Evolutionary conservation across 164 flowering plant species (phyloP).

Genomic region (Malania oleifera): DNA sequence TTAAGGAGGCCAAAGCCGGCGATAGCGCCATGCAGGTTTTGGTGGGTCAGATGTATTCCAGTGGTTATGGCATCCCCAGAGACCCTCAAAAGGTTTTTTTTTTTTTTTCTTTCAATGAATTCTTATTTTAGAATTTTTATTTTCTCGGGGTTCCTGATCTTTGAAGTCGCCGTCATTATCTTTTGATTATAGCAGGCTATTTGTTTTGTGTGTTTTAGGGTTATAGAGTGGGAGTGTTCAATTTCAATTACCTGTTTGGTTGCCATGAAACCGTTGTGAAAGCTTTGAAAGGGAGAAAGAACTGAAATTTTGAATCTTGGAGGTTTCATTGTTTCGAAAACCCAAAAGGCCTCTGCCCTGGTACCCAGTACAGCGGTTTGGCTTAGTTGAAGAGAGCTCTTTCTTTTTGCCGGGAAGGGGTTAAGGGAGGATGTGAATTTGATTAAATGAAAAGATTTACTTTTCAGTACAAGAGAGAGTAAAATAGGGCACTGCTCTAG

Average conservation of each 20-base stretch:
- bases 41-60: slow-evolving; percentile 83
- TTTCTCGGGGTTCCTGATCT: too few species aligned
- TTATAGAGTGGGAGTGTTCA: not conserved
- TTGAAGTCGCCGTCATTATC: not conserved
- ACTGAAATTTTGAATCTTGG: too few species aligned
- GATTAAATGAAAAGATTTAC: too few species aligned
- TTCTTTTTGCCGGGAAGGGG: too few species aligned
- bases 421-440: too few species aligned
- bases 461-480: too few species aligned
- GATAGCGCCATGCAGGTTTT: slow-evolving; percentile 76
- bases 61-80: slow-evolving; percentile 9
- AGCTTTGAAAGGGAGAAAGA: not conserved
- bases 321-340: too few species aligned
- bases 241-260: slow-evolving; percentile 1
- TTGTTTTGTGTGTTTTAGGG: not conserved
- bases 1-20: slow-evolving; percentile 85
- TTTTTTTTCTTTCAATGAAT: not conserved
- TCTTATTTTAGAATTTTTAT: too few species aligned
- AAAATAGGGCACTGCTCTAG: too few species aligned
- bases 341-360: too few species aligned
- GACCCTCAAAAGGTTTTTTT: slow-evolving; percentile 56
- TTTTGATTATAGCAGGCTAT: not conserved
- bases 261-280: slow-evolving; percentile 1
- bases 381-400: too few species aligned
- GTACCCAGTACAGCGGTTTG: too few species aligned